These are phyloP conservation scores for Trichoderma atrobrunneum DNA, from an alignment of 2,329 filamentous ascomycete species.

Conservation along the genomic window DNA sequence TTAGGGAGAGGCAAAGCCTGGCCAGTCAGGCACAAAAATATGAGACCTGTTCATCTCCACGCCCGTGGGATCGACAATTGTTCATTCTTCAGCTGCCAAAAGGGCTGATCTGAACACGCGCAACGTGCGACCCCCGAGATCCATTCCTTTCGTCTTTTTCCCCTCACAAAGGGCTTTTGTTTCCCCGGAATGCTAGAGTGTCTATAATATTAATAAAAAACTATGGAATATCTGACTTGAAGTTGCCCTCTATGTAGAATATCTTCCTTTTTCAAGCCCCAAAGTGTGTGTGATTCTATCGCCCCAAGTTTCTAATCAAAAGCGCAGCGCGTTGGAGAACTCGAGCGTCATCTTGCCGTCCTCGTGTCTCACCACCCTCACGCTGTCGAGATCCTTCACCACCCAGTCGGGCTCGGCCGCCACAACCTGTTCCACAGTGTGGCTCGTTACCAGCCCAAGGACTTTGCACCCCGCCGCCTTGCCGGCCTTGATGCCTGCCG, in stretches of 20 bases:
- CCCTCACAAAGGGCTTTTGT: background rate
- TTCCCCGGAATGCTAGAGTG: background rate
- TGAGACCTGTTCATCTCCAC: background rate
- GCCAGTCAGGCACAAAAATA: background rate
- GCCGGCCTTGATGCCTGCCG: slow-evolving; percentile 77
- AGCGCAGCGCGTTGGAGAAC: slow-evolving; percentile 59
- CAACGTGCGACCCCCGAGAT: background rate
- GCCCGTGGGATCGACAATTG: background rate
- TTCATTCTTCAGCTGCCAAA: background rate
- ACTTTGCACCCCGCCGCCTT: slow-evolving; percentile 85
- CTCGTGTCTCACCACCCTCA: slow-evolving; percentile 59
- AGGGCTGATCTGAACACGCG: slow-evolving; percentile 3
- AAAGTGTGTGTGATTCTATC: background rate
- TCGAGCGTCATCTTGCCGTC: slow-evolving; percentile 64
- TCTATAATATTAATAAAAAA: background rate
- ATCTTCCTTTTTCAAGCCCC: background rate
- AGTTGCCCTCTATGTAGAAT: background rate
- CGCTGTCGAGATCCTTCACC: slow-evolving; percentile 72
- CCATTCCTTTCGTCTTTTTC: background rate
- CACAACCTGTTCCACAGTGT: slow-evolving; percentile 67
- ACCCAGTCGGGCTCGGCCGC: slow-evolving; percentile 85
- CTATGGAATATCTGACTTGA: background rate
- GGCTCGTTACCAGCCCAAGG: slow-evolving; percentile 80
- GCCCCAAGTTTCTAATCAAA: slow-evolving; percentile 16
- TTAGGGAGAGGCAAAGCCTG: background rate